A percentile compares a stretch with the other conserved stretches of the same genome.
These are phyloP conservation scores for Rosa persica DNA, from an alignment of 306 rosid species.

Conservation along the genomic window DNA sequence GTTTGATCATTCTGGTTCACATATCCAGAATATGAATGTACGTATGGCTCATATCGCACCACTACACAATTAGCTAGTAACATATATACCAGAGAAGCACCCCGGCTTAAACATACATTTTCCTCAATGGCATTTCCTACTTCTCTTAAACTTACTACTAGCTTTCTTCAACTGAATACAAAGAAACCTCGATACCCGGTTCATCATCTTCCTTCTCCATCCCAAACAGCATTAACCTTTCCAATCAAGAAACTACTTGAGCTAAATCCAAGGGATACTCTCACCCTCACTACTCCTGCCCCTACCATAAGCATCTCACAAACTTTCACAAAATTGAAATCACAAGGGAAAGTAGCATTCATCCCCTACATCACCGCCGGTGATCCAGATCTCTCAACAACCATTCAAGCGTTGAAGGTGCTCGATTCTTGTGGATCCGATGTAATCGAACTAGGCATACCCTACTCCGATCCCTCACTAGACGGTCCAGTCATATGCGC, in stretches of 20 bases:
- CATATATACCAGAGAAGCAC: background rate
- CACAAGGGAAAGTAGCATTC: conserved; percentile 75
- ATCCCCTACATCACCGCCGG: conserved; percentile 89
- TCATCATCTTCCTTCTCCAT: background rate
- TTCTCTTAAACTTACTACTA: background rate
- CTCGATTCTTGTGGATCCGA: conserved; percentile 77
- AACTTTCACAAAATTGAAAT: conserved; percentile 60
- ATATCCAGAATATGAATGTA: too few species aligned
- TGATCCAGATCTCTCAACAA: conserved; percentile 89
- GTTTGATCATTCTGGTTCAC: too few species aligned
- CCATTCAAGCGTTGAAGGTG: conserved; percentile 84
- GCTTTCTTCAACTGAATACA: background rate
- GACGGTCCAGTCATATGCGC: conserved; percentile 98
- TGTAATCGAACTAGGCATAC: conserved; percentile 80
- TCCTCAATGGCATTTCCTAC: background rate
- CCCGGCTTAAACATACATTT: background rate
- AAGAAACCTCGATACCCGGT: background rate
- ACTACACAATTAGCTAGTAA: too few species aligned
- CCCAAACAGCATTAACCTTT: background rate
- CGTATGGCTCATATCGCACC: too few species aligned
- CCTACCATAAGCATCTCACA: conserved; percentile 56
- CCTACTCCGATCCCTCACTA: conserved; percentile 82
- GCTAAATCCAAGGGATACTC: conserved; percentile 38
- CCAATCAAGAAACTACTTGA: background rate
- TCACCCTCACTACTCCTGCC: conserved; percentile 31